Evolutionary conservation across 148 eudicot species (phyloP).

Genomic region (Linanthus parryae): DNA sequence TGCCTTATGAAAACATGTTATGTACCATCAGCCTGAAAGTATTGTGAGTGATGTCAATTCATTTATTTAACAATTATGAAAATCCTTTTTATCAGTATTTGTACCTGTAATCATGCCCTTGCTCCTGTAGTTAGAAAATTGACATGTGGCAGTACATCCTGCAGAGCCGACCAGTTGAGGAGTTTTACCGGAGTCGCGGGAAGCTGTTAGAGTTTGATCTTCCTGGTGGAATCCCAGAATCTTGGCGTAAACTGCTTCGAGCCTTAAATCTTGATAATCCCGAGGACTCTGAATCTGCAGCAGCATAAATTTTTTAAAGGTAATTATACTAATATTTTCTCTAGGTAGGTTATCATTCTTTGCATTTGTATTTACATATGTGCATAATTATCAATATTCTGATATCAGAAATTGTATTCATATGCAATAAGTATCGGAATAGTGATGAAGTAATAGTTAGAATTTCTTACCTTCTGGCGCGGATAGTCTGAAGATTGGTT

Average conservation of each 20-base stretch:
- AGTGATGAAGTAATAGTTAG: too few species aligned
- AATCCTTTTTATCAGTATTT: too few species aligned
- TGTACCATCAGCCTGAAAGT: too few species aligned
- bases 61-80: too few species aligned
- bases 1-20: too few species aligned
- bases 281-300: conserved; percentile 45
- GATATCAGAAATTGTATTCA: too few species aligned
- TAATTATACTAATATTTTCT: neutral
- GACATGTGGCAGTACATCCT: conserved; percentile 1
- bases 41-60: too few species aligned
- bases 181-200: conserved; percentile 66
- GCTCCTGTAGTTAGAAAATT: neutral
- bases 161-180: conserved; percentile 88
- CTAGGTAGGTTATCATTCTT: conserved; percentile 17
- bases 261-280: conserved; percentile 61
- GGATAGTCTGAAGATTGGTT: too few species aligned
- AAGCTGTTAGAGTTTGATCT: conserved; percentile 77
- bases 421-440: too few species aligned
- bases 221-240: conserved; percentile 94
- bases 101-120: too few species aligned
- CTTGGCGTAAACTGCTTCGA: conserved; percentile 82
- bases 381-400: too few species aligned
- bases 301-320: conserved; percentile 37
- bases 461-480: too few species aligned
- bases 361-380: conserved; percentile 10